A percentile compares a stretch with the other conserved stretches of the same genome.
Conservation (phyloP, 75 land plant species). For the Selaginella tamariscina region DNA sequence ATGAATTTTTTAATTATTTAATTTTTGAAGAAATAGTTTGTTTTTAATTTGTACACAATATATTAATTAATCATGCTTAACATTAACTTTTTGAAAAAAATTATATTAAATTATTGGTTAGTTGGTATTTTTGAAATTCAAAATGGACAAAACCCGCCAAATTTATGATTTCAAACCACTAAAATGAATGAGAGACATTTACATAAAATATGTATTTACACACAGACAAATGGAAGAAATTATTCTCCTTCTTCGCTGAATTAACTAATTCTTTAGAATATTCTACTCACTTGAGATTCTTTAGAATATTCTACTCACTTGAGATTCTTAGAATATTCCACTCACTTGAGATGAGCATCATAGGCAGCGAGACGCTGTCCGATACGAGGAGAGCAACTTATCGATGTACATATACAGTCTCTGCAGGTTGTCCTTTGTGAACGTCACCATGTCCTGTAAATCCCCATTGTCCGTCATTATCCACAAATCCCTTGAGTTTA, state of each 20-base stretch:
- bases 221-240: too few relatives aligned
- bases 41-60: too few relatives aligned
- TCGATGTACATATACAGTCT: slow-evolving; percentile 74
- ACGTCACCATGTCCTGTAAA: slow-evolving; percentile 44
- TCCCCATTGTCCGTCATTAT: slow-evolving; percentile 59
- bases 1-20: too few relatives aligned
- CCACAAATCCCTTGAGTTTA: slow-evolving; percentile 85
- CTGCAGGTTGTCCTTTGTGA: slow-evolving; percentile 61
- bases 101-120: not conserved
- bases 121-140: too few relatives aligned
- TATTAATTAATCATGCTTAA: not conserved
- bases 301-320: not conserved
- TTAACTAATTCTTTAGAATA: not conserved
- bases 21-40: too few relatives aligned
- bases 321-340: not conserved
- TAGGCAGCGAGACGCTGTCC: slow-evolving; percentile 48
- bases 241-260: not conserved
- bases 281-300: too few relatives aligned
- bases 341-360: slow-evolving; percentile 54
- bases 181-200: too few relatives aligned
- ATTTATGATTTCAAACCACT: too few relatives aligned
- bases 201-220: too few relatives aligned
- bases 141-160: too few relatives aligned
- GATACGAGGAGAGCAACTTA: slow-evolving; percentile 62
- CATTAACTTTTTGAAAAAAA: not conserved